phyloP scores from a whole-genome alignment of 805 yeast genomes.

The Kuraishia molischiana region DNA sequence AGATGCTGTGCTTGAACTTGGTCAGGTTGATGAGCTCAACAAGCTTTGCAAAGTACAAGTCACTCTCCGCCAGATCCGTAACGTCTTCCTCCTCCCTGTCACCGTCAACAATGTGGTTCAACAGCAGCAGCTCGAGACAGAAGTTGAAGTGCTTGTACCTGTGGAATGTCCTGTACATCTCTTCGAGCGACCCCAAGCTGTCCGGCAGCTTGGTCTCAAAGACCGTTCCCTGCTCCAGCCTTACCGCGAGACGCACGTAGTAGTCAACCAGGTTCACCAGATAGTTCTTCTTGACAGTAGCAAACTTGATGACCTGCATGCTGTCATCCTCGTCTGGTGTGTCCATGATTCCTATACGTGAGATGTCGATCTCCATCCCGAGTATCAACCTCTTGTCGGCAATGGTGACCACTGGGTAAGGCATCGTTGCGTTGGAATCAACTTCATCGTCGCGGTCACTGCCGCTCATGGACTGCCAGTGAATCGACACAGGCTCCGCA shows the following conservation, averaged over 20 bases:
- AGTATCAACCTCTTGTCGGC: constrained; percentile 36
- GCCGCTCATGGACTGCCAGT: not conserved
- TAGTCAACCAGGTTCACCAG: constrained; percentile 37
- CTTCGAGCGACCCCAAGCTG: constrained; percentile 7
- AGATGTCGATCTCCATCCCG: constrained; percentile 36
- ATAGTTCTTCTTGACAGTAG: constrained; percentile 30
- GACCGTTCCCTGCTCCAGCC: not conserved
- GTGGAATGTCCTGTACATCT: constrained; percentile 18
- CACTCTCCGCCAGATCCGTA: constrained; percentile 3
- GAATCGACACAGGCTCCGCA: constrained; percentile 16
- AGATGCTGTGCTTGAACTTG: constrained; percentile 23
- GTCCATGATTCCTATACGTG: constrained; percentile 3
- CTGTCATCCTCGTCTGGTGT: not conserved
- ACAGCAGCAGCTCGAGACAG: constrained; percentile 39
- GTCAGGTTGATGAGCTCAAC: constrained; percentile 22
- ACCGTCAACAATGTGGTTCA: constrained; percentile 21
- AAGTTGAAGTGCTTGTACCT: constrained; percentile 33
- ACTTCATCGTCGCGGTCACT: not conserved
- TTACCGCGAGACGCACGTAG: constrained; percentile 21
- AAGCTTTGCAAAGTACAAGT: constrained; percentile 17
- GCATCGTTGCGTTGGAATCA: constrained; percentile 21
- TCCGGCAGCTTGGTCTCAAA: constrained; percentile 14
- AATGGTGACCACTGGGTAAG: constrained; percentile 41
- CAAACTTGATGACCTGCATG: constrained; percentile 14
- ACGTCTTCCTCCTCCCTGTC: constrained; percentile 21